Percentiles rank a stretch among this genome's conserved stretches.
phyloP scores from a whole-genome alignment of 2,329 filamentous ascomycete species.

The Torrubiella hemipterigena region DNA sequence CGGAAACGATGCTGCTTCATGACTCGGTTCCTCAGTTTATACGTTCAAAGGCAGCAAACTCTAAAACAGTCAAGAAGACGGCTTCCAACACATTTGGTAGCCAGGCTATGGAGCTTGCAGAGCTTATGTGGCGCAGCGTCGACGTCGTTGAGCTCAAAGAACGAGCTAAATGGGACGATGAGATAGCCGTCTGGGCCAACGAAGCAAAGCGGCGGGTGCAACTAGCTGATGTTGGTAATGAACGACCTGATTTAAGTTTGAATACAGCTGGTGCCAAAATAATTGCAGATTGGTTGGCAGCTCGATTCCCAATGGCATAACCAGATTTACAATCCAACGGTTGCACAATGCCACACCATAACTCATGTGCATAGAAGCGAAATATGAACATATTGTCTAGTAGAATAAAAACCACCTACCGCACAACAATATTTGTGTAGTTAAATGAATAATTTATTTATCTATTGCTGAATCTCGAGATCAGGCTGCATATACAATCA shows the following conservation, averaged over 20 bases:
- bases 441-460: too few species aligned
- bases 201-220: constrained; percentile 26
- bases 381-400: too few species aligned
- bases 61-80: constrained; percentile 8
- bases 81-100: constrained; percentile 28
- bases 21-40: constrained; percentile 19
- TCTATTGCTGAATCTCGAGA: too few species aligned
- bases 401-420: too few species aligned
- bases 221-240: constrained; percentile 22
- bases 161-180: constrained; percentile 27
- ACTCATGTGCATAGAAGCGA: too few species aligned
- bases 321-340: too few species aligned
- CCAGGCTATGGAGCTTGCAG: constrained; percentile 35
- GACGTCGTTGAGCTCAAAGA: constrained; percentile 31
- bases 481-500: too few species aligned
- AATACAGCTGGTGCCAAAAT: constrained; percentile 13
- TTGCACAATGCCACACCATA: too few species aligned
- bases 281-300: constrained; percentile 18
- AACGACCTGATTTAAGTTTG: constrained; percentile 14
- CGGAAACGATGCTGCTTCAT: constrained; percentile 35
- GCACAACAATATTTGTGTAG: too few species aligned
- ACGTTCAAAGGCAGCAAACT: constrained; percentile 9
- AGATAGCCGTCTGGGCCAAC: constrained; percentile 18
- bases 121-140: constrained; percentile 36
- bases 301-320: too few species aligned